Conservation (phyloP, 192 early-diverging fungal genomes). For the Rhizophagus sp. region DNA sequence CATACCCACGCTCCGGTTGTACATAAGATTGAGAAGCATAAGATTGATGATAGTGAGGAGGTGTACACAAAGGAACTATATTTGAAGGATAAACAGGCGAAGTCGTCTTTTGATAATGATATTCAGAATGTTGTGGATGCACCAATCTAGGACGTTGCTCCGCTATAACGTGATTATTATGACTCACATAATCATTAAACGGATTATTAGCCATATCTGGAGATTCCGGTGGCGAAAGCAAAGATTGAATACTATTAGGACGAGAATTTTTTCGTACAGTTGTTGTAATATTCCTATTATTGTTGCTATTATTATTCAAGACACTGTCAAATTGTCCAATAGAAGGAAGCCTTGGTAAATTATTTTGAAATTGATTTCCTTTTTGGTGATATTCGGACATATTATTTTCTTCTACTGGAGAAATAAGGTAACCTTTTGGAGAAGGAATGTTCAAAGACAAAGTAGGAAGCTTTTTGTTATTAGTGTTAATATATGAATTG, state of each 20-base stretch:
- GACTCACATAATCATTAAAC: neutral
- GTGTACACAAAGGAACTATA: neutral
- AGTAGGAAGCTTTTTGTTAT: neutral
- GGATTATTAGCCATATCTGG: neutral
- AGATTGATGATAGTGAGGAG: neutral
- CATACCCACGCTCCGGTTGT: neutral
- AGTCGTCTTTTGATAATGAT: neutral
- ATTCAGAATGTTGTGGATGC: neutral
- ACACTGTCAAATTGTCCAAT: neutral
- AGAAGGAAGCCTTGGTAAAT: neutral
- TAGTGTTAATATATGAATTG: neutral
- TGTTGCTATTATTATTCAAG: neutral
- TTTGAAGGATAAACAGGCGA: neutral
- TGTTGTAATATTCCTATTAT: neutral
- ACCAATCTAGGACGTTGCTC: neutral
- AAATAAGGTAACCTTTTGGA: neutral
- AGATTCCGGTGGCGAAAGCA: neutral
- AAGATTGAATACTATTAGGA: neutral
- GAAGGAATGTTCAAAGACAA: neutral
- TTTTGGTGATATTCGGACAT: neutral
- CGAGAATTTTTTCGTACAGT: neutral
- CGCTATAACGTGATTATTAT: neutral
- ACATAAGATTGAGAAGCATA: neutral
- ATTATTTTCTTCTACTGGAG: neutral
- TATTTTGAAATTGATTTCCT: neutral